Evolutionary conservation across 495 filamentous ascomycete genomes (phyloP).

Genomic region (Viridothelium virens): DNA sequence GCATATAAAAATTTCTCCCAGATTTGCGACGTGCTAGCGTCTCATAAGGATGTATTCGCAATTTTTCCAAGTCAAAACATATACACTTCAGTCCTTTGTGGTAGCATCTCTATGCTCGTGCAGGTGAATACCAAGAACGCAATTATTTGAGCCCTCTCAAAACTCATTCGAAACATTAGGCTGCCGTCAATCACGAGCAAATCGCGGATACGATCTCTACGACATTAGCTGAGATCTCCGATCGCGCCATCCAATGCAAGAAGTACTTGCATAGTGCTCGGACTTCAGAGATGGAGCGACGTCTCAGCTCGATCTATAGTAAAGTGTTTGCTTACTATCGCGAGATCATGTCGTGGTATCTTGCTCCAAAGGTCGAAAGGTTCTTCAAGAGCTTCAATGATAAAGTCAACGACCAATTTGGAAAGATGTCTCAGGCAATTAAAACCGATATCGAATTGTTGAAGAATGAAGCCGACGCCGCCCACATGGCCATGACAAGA

Average conservation of each 20-base stretch:
- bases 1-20: not conserved
- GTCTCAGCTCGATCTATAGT: not conserved
- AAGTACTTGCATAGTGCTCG: not conserved
- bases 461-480: not conserved
- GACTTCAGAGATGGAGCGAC: not conserved
- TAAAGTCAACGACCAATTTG: not conserved
- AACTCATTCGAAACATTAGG: not conserved
- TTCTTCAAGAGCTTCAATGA: not conserved
- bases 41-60: not conserved
- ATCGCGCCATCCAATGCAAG: not conserved
- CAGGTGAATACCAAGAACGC: not conserved
- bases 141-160: not conserved
- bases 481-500: not conserved
- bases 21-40: not conserved
- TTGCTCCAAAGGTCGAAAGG: not conserved
- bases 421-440: not conserved
- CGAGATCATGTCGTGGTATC: not conserved
- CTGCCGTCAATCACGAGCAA: not conserved
- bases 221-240: not conserved
- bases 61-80: not conserved
- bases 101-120: not conserved
- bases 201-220: not conserved
- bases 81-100: not conserved
- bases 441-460: not conserved
- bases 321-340: not conserved